Conservation (phyloP, 345 rosid genomes). For the Microcos paniculata region DNA sequence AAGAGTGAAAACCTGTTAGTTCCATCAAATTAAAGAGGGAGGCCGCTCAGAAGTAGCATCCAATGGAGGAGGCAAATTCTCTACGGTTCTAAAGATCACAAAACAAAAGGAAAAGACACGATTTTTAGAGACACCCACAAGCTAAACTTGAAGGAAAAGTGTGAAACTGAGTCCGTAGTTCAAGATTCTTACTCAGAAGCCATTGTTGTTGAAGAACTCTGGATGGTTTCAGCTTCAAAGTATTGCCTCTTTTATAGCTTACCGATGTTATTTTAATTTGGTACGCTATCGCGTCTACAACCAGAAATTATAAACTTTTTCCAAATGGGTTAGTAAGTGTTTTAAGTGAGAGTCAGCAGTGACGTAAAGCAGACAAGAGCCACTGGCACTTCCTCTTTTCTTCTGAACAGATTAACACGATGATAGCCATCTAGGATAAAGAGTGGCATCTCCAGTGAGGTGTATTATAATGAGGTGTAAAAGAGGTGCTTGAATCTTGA, state of each 20-base stretch:
- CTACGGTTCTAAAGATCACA: conserved; percentile 24
- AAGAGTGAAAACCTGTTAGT: conserved; percentile 45
- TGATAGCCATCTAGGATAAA: too few species aligned
- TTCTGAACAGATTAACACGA: too few species aligned
- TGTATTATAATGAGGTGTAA: too few species aligned
- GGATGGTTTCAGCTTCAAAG: not conserved
- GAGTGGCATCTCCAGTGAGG: too few species aligned
- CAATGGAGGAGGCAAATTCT: conserved; percentile 47
- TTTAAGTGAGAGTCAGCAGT: not conserved
- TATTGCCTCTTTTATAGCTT: not conserved
- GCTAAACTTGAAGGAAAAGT: not conserved
- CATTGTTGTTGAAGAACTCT: conserved; percentile 17
- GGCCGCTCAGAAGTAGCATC: conserved; percentile 62
- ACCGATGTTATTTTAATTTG: not conserved
- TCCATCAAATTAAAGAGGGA: conserved; percentile 76
- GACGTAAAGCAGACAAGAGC: too few species aligned
- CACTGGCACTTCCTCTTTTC: too few species aligned
- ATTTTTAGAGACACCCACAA: not conserved
- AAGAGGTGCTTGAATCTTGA: too few species aligned
- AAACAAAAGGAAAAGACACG: not conserved
- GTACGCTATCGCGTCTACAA: not conserved
- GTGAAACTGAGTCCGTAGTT: not conserved
- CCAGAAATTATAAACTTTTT: not conserved
- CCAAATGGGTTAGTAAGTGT: too few species aligned
- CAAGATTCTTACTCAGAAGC: conserved; percentile 31